Evolutionary conservation across 2,329 filamentous ascomycete species (phyloP).

Genomic region (Boeremia lycopersici): DNA sequence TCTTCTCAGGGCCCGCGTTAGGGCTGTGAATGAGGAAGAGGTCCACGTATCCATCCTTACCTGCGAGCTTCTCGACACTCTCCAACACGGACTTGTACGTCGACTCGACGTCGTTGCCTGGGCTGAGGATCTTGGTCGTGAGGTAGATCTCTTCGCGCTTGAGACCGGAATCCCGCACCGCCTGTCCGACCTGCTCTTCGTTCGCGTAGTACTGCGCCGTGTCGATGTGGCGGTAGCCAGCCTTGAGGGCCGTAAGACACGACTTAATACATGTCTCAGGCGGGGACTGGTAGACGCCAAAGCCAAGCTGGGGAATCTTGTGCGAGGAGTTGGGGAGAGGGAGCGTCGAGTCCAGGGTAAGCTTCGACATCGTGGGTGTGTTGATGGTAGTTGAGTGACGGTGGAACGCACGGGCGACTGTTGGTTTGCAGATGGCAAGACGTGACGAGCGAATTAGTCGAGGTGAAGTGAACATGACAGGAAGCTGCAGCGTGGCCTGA

Average conservation of each 20-base stretch:
- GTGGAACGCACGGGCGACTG: conserved; percentile 8
- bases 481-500: conserved; percentile 5
- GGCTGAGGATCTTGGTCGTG: conserved; percentile 71
- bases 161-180: conserved; percentile 63
- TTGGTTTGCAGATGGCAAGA: conserved; percentile 2
- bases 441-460: conserved; percentile 4
- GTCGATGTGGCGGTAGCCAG: conserved; percentile 69
- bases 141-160: conserved; percentile 67
- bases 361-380: conserved; percentile 25
- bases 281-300: conserved; percentile 71
- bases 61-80: conserved; percentile 66
- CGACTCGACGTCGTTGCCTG: conserved; percentile 60
- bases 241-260: conserved; percentile 62
- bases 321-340: conserved; percentile 57
- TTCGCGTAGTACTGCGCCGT: conserved; percentile 74
- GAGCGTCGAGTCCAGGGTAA: conserved; percentile 56
- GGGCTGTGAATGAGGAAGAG: conserved; percentile 73
- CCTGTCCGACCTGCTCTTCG: conserved; percentile 69
- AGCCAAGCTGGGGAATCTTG: conserved; percentile 70
- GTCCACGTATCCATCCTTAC: conserved; percentile 68
- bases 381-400: conserved; percentile 6
- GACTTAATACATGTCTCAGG: conserved; percentile 62
- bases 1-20: conserved; percentile 58
- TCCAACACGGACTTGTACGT: conserved; percentile 65
- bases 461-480: conserved; percentile 18